Evolutionary conservation across 306 rosid genomes (phyloP), one percentile per base, ranked within the genome.

Genomic region (barrel medic (Medicago truncatula)): DNA sequence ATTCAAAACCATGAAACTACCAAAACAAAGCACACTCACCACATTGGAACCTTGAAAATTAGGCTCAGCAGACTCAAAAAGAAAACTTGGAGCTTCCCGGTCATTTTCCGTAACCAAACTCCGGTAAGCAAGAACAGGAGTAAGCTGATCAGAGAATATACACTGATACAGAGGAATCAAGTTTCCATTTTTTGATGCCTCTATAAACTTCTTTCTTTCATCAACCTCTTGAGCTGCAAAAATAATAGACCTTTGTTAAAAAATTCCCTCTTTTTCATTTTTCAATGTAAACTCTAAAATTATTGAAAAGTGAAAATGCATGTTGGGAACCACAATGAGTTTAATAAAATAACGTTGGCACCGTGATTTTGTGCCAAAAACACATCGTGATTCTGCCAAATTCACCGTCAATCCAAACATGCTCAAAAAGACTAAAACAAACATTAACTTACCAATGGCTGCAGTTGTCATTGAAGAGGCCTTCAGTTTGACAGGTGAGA

Each of bases 61-160:
- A 18, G 90, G 90, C 80, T 93, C 98, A 8, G 86, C 97, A 0
- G 97, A 85, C 77, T 93, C 98, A 43, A 87, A 91, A 2, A 93
- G 91, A 87, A 93, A 93, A 80, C 98, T 93, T 1, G 96, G 97
- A 83, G 98, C 82, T 10, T 91, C 93, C 41, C 86, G 38, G 61
- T 93, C 93, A 52, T 88, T 91, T 65, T 91, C 92, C 38, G 83
- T 84, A 53, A 91, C 96, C 67, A 93, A 76, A 61, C 83, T 61
- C 16, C 96, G 91, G 49, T 93, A 91, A 14, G 93, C 97, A 36
- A 91, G 83, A 47, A 93, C 73, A 17, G 98, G 97, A 12, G 92
- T 91, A 10, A 93, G 96, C 25, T 91, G 96, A 58, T 93, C 97
- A 8, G 91, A 82, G 83, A 93, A 93, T 49, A 93, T 83, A 83